phyloP scores from a whole-genome alignment of 352 stramenopile species.

The Globisporangium heterothallicum region DNA sequence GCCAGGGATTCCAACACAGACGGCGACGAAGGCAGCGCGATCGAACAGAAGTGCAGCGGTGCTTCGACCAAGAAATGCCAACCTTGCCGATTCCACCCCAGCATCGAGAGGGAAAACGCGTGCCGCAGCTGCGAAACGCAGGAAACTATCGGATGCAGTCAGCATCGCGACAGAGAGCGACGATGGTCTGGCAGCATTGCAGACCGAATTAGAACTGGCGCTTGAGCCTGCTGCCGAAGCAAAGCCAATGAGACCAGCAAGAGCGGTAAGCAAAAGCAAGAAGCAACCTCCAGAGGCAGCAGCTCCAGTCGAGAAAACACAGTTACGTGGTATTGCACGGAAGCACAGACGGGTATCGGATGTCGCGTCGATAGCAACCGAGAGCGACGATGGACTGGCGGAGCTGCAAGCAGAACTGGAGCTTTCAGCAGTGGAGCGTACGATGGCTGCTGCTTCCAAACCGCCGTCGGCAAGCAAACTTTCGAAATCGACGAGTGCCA shows the following conservation, averaged over 20 bases:
- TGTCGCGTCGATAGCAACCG: not conserved
- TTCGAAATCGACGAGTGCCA: too few relatives aligned
- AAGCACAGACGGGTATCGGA: not conserved
- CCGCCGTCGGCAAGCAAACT: too few relatives aligned
- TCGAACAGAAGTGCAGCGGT: not conserved
- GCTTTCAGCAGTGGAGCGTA: too few relatives aligned
- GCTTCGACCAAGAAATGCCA: not conserved
- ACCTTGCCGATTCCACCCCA: too few relatives aligned
- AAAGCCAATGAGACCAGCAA: not conserved
- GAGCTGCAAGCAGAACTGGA: conserved; percentile 5
- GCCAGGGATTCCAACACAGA: not conserved
- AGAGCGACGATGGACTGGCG: conserved; percentile 5
- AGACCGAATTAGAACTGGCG: conserved; percentile 9
- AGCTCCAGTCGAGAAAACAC: not conserved
- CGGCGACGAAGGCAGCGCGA: not conserved
- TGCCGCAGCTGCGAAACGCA: not conserved
- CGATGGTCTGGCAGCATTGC: conserved; percentile 6
- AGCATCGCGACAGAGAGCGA: conserved; percentile 8
- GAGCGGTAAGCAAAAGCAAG: not conserved
- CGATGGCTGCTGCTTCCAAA: too few relatives aligned
- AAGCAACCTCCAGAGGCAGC: not conserved
- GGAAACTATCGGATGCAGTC: not conserved
- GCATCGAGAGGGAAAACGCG: too few relatives aligned
- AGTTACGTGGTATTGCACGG: not conserved
- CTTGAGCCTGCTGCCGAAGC: not conserved